These are phyloP conservation scores for Cladosporium oxysporum DNA, from an alignment of 2,329 filamentous ascomycete genomes.

Conservation along the genomic window DNA sequence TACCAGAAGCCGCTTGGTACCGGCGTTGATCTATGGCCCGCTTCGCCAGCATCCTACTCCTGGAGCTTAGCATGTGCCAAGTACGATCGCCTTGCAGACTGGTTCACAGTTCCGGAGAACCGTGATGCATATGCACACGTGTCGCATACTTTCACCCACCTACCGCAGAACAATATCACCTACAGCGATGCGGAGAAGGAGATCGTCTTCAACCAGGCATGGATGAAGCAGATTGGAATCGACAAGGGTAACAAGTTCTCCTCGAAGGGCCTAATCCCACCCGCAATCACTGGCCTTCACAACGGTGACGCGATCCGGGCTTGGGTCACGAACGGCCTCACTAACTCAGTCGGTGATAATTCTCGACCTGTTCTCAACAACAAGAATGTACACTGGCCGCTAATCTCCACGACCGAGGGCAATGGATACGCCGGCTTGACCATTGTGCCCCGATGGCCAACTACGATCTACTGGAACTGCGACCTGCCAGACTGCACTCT, in stretches of 20 bases:
- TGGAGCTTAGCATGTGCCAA: slow-evolving; percentile 54
- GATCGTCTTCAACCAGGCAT: slow-evolving; percentile 63
- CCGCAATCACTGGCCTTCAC: slow-evolving; percentile 59
- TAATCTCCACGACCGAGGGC: slow-evolving; percentile 51
- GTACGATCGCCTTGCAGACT: slow-evolving; percentile 53
- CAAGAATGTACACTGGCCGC: slow-evolving; percentile 57
- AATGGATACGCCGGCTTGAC: slow-evolving; percentile 60
- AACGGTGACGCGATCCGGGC: slow-evolving; percentile 62
- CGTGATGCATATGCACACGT: slow-evolving; percentile 58
- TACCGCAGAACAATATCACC: slow-evolving; percentile 61
- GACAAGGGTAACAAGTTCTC: slow-evolving; percentile 51
- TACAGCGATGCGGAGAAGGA: slow-evolving; percentile 59
- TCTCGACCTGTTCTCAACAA: slow-evolving; percentile 59
- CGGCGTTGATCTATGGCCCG: slow-evolving; percentile 42
- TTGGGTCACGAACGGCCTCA: slow-evolving; percentile 61
- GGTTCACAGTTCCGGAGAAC: slow-evolving; percentile 54
- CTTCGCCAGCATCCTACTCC: slow-evolving; percentile 46
- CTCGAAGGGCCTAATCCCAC: slow-evolving; percentile 58
- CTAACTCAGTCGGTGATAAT: slow-evolving; percentile 63
- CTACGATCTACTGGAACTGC: slow-evolving; percentile 67
- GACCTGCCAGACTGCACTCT: slow-evolving; percentile 58
- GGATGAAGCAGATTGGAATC: slow-evolving; percentile 57
- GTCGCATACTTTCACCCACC: slow-evolving; percentile 64
- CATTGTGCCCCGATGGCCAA: slow-evolving; percentile 62
- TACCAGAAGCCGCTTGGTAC: slow-evolving; percentile 49